Percentiles rank a stretch among this genome's conserved stretches.
Evolutionary conservation across 2,329 filamentous ascomycete genomes (phyloP).

Genomic region (Aspergillus felis): DNA sequence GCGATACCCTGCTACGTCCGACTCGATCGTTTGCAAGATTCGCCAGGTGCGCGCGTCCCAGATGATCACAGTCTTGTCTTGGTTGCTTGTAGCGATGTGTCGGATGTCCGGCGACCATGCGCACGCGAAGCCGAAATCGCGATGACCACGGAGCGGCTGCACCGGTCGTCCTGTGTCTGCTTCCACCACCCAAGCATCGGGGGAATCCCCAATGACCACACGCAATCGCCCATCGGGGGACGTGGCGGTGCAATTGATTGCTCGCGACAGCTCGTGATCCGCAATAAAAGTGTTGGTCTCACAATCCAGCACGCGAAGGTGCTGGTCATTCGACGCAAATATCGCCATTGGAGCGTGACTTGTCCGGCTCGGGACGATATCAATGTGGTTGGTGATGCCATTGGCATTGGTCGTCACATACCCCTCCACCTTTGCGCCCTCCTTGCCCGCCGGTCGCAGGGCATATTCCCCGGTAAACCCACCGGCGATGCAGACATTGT

Average conservation of each 20-base stretch:
- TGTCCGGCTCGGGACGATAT: constrained; percentile 48
- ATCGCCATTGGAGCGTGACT: constrained; percentile 48
- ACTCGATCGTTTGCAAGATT: constrained; percentile 37
- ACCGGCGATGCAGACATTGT: constrained; percentile 51
- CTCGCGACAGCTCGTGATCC: constrained; percentile 35
- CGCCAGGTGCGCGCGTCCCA: constrained; percentile 44
- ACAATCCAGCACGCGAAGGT: constrained; percentile 53
- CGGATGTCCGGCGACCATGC: constrained; percentile 46
- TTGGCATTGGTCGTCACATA: constrained; percentile 46
- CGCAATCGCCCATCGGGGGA: constrained; percentile 42
- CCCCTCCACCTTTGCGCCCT: constrained; percentile 38
- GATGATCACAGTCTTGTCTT: constrained; percentile 45
- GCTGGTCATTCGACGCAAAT: constrained; percentile 56
- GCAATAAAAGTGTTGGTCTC: constrained; percentile 40
- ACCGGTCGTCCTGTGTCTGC: constrained; percentile 40
- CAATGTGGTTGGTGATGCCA: constrained; percentile 57
- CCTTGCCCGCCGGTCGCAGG: constrained; percentile 38
- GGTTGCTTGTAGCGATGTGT: constrained; percentile 46
- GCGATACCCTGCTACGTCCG: constrained; percentile 44
- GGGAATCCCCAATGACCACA: constrained; percentile 43
- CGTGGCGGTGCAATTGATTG: constrained; percentile 45
- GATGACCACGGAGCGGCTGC: constrained; percentile 37
- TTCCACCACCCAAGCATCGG: constrained; percentile 41
- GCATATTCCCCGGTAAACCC: constrained; percentile 58
- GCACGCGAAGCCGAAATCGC: constrained; percentile 45